Conservation (phyloP, 768 basidiomycete genomes). For the Lentinula sp. region DNA sequence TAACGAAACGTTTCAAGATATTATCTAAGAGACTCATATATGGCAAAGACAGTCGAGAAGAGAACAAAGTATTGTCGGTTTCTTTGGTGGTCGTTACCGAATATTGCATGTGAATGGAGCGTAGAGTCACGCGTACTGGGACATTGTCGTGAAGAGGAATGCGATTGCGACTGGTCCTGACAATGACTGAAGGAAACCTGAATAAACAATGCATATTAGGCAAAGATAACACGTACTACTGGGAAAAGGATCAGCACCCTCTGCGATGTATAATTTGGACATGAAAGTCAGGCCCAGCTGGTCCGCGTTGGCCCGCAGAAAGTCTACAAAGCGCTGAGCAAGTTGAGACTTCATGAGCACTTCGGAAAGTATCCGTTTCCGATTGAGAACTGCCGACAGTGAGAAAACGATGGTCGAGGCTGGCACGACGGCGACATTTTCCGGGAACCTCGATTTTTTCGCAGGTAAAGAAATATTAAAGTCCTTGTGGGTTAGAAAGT, state of each 20-base stretch:
- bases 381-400: constrained; percentile 49
- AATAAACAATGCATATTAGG: not conserved
- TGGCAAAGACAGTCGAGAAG: constrained; percentile 48
- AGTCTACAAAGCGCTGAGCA: constrained; percentile 40
- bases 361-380: constrained; percentile 27
- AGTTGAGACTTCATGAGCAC: constrained; percentile 46
- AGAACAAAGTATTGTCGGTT: constrained; percentile 39
- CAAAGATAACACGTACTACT: constrained; percentile 30
- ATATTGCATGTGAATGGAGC: constrained; percentile 26
- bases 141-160: constrained; percentile 19
- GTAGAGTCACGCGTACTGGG: constrained; percentile 37
- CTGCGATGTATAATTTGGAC: constrained; percentile 46
- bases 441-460: constrained; percentile 30
- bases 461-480: constrained; percentile 22
- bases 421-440: constrained; percentile 42
- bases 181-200: constrained; percentile 25
- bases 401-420: constrained; percentile 45
- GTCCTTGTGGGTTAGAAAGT: constrained; percentile 25
- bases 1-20: constrained; percentile 48
- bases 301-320: constrained; percentile 50
- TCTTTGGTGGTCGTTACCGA: constrained; percentile 21
- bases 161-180: constrained; percentile 27
- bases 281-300: constrained; percentile 53
- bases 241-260: constrained; percentile 26
- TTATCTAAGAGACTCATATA: constrained; percentile 45